These are phyloP conservation scores for Apiospora saccharicola DNA, from an alignment of 2,329 filamentous ascomycete species.

Conservation along the genomic window DNA sequence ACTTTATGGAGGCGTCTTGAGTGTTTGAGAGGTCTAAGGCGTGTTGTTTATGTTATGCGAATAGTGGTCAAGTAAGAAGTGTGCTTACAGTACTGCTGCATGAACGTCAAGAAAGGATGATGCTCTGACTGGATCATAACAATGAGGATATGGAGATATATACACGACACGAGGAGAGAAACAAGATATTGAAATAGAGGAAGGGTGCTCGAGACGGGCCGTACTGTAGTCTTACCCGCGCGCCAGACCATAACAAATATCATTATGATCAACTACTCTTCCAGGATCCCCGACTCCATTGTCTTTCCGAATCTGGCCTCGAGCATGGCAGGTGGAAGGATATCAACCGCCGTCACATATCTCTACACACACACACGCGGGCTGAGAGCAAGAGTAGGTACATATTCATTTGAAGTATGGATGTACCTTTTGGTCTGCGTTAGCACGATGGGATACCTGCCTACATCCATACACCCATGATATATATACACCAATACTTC, in stretches of 20 bases:
- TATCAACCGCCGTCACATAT: neutral
- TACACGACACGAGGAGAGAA: neutral
- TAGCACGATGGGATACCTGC: neutral
- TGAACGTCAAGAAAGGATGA: slow-evolving; percentile 9
- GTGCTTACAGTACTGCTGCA: neutral
- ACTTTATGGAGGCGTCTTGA: neutral
- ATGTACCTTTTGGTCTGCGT: neutral
- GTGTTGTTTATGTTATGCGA: neutral
- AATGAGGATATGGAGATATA: slow-evolving; percentile 23
- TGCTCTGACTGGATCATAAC: slow-evolving; percentile 19
- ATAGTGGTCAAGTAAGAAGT: neutral
- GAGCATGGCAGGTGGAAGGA: slow-evolving; percentile 27
- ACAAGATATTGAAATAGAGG: slow-evolving; percentile 21
- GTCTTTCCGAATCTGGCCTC: slow-evolving; percentile 31
- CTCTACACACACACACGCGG: neutral
- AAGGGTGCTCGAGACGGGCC: slow-evolving; percentile 28
- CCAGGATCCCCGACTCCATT: slow-evolving; percentile 31
- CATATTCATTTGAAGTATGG: neutral
- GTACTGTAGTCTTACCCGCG: slow-evolving; percentile 26
- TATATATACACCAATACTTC: too few relatives aligned
- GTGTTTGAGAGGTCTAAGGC: neutral
- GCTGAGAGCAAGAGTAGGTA: neutral
- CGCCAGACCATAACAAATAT: slow-evolving; percentile 35
- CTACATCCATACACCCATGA: neutral
- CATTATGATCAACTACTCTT: slow-evolving; percentile 29